Evolutionary conservation across 2,329 filamentous ascomycete genomes (phyloP), one percentile per base, ranked within the genome.

Genomic region (Leptosphaerulina australis): DNA sequence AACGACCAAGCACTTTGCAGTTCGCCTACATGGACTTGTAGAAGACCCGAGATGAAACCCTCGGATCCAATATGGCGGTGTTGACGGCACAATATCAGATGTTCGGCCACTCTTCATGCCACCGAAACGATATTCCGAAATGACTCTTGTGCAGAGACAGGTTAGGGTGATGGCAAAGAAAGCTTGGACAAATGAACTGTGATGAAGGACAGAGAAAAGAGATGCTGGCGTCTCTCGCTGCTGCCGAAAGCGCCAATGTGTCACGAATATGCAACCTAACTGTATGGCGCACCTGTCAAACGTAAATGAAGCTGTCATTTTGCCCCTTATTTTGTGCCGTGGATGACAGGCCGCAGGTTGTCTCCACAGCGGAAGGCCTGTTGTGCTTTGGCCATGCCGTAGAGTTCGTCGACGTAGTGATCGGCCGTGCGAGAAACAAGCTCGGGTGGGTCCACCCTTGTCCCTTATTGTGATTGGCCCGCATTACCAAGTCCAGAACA

Each of bases 51-150:
- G 58, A 24, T 46, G 49, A 3, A 64, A 41, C 3, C 55, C 50
- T 3, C 58, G 59, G 5, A 59, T 53, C 61, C 55, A 62, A 30
- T 61, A 58, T 22, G 58, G 59, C 15, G 57, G 36, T 15, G 59
- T 64, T 14, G 59, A 59, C 17, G 55, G 59, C 4, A 39, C 26
- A 28, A 58, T 29, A 30, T 34, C 33, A 33, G 9, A 31, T 2
- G n/a, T 15, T 30, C 39, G 53, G 40, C 53, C 41, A 20, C 49
- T 39, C 22, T 54, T 61, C 30, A 52, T 31, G 4, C 44, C 25
- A 6, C 25, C 39, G 50, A 57, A 63, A 18, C 37, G 24, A 15
- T 60, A 26, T 1, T 39, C 57, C 9, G 55, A 61, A 11, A 54
- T 21, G 1, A 62, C 20, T 21, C 58, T 50, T 2, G 59, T 61